A percentile compares a stretch with the other conserved stretches of the same genome.
Evolutionary conservation across 2,329 filamentous ascomycete genomes (phyloP).

Genomic region (Beauveria sp.): DNA sequence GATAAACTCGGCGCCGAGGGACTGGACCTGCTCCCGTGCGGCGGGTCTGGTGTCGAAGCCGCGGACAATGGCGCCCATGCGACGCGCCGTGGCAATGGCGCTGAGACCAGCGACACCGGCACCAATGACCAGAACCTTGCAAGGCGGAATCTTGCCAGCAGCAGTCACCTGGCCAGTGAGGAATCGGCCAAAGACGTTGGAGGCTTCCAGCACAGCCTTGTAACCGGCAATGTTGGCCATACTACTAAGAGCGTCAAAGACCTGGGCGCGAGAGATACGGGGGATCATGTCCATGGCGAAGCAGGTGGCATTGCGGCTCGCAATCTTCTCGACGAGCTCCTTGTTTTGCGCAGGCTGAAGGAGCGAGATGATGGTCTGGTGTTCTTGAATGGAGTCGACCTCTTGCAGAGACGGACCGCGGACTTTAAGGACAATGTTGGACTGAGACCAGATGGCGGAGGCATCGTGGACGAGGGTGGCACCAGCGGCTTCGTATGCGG

Average conservation of each 20-base stretch:
- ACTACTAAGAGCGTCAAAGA: slow-evolving; percentile 81
- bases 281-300: slow-evolving; percentile 95
- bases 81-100: slow-evolving; percentile 77
- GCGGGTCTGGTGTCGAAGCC: slow-evolving; percentile 89
- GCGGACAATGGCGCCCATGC: slow-evolving; percentile 81
- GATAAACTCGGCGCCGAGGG: slow-evolving; percentile 81
- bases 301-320: slow-evolving; percentile 60
- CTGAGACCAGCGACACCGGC: slow-evolving; percentile 83
- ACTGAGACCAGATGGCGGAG: slow-evolving; percentile 61
- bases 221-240: slow-evolving; percentile 96
- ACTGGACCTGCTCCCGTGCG: slow-evolving; percentile 82
- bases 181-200: slow-evolving; percentile 82
- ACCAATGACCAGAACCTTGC: slow-evolving; percentile 84
- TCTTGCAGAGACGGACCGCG: slow-evolving; percentile 66
- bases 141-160: slow-evolving; percentile 82
- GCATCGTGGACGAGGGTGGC: slow-evolving; percentile 65
- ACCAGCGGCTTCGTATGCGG: slow-evolving; percentile 69
- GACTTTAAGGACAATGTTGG: slow-evolving; percentile 79
- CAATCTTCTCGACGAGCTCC: slow-evolving; percentile 64
- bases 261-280: slow-evolving; percentile 79
- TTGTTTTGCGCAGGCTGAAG: slow-evolving; percentile 77
- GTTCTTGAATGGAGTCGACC: slow-evolving; percentile 57
- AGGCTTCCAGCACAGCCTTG: slow-evolving; percentile 83
- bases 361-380: slow-evolving; percentile 73
- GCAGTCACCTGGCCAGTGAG: slow-evolving; percentile 85